These are phyloP conservation scores for Tritrichomonas foetus DNA, from an alignment of 208 protist species.

Conservation along the genomic window DNA sequence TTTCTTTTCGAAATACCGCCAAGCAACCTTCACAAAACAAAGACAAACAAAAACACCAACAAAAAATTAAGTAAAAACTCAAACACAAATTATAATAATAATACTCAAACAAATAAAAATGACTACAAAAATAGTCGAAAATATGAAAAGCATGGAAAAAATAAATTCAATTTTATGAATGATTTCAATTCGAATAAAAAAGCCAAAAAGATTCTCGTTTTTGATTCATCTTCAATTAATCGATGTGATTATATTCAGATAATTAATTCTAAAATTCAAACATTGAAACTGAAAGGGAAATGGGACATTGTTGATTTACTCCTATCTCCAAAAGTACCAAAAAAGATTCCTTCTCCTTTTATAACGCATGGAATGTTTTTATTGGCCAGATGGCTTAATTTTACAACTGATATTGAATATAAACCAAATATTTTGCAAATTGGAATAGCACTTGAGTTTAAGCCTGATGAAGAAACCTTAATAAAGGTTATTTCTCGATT, in stretches of 20 bases:
- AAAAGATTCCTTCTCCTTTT: not conserved
- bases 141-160: too few relatives aligned
- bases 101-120: too few relatives aligned
- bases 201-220: not conserved
- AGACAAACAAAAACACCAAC: too few relatives aligned
- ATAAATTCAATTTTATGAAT: too few relatives aligned
- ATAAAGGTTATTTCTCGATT: not conserved
- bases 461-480: not conserved
- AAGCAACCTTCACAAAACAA: too few relatives aligned
- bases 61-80: too few relatives aligned
- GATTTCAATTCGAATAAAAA: not conserved
- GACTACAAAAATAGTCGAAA: too few relatives aligned
- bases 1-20: not conserved
- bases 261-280: not conserved
- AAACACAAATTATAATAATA: too few relatives aligned
- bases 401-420: not conserved
- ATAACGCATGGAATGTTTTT: not conserved
- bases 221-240: not conserved
- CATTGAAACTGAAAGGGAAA: not conserved
- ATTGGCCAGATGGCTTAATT: not conserved
- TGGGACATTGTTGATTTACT: not conserved
- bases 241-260: not conserved
- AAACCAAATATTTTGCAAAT: not conserved
- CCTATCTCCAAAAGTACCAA: not conserved
- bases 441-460: not conserved